Percentiles rank a stretch among this genome's conserved stretches.
These are phyloP conservation scores for Pseudozyma sp. DNA, from an alignment of 1,284 basidiomycete species.

Conservation along the genomic window DNA sequence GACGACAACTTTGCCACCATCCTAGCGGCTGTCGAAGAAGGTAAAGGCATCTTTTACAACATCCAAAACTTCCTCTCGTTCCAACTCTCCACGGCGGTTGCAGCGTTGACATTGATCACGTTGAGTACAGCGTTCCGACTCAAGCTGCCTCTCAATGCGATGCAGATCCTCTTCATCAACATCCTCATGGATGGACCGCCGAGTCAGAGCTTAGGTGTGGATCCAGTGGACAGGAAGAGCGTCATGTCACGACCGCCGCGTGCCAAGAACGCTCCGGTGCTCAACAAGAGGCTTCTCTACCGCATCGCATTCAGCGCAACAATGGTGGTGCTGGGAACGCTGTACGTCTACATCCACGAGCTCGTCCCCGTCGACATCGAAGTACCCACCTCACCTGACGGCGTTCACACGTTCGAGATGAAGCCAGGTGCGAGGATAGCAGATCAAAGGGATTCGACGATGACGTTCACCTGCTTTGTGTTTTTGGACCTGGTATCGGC, in stretches of 20 bases:
- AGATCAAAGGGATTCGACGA: conserved; percentile 49
- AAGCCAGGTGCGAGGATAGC: conserved; percentile 10
- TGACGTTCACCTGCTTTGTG: conserved; percentile 93
- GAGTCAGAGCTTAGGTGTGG: conserved; percentile 93
- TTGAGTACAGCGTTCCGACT: conserved; percentile 88
- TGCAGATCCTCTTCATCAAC: conserved; percentile 99
- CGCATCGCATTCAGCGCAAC: conserved; percentile 89
- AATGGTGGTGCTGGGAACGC: conserved; percentile 87
- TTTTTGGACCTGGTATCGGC: conserved; percentile 96
- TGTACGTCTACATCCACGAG: conserved; percentile 80
- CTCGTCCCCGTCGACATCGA: conserved; percentile 72
- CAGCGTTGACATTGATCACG: conserved; percentile 92
- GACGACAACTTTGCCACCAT: conserved; percentile 98
- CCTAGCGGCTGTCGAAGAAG: conserved; percentile 93
- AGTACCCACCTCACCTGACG: not conserved
- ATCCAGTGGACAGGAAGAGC: conserved; percentile 89
- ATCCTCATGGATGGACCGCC: conserved; percentile 99
- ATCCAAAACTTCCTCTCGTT: conserved; percentile 98
- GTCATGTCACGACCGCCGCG: conserved; percentile 85
- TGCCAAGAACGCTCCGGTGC: conserved; percentile 87
- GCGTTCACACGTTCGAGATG: not conserved
- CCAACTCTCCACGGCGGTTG: conserved; percentile 95
- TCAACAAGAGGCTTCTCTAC: conserved; percentile 78
- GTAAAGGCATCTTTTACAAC: conserved; percentile 96
- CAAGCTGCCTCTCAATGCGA: conserved; percentile 92